Evolutionary conservation across 257 asterid genomes (phyloP), one percentile per base, ranked within the genome.

Genomic region (Forsythia suspensa): DNA sequence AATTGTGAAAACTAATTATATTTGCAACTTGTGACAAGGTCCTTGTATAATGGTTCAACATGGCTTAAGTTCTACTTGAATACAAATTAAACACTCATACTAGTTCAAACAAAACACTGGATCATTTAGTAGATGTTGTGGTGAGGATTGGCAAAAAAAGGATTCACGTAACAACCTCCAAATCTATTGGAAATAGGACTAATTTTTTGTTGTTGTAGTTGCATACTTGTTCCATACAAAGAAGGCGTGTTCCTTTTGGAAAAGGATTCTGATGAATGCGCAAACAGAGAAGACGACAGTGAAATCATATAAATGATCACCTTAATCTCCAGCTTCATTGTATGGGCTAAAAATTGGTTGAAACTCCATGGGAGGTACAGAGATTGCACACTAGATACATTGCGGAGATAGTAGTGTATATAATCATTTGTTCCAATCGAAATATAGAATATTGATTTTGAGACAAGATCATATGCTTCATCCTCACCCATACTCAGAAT

Each of bases 401-500:
- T 92, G 1, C 86, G 91, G 75, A 96, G 99, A 84, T 96, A 94
- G 91, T 94, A 96, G 77, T 92, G 99, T 80, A 96, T 96, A 82
- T 91, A 96, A 84, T 91, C 98, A 11, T 96, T 96, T 86, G 92
- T 88, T 73, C 98, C 98, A 1, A 96, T 91, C 0, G 98, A 94
- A 71, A 96, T 84, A 88, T 94, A 96, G 87, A 94, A 94, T 18
- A 96, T 74, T 16, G 98, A 92, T 59, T 48, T 88, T 15, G 97
- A 89, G 12, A 94, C 82, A 71, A 87, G 91, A 48, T 87, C 78
- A 74, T 87, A 55, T 29, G 99, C 91, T 70, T 90, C 89, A 75
- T 88, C 91, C 90, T 94, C 99, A 72, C 98, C 98, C 88, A 91
- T 83, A 78, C 80, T 90, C 85, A 96, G 81, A 74, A 84, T 88